Conservation (phyloP, 73 alveolate genomes). For the Tetrahymena borealis region DNA sequence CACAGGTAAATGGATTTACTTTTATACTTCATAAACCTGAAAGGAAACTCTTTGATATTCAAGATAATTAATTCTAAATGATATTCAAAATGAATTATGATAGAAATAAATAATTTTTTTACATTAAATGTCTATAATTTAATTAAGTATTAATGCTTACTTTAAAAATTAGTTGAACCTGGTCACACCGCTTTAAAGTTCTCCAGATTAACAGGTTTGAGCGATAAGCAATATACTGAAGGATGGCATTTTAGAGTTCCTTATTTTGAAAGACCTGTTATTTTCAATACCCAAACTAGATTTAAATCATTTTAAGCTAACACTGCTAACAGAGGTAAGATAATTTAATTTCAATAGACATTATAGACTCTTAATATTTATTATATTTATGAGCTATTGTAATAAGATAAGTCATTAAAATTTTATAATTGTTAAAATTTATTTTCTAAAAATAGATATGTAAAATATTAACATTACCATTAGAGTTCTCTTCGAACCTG, state of each 20-base stretch:
- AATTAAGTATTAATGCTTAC: background rate
- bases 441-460: conserved; percentile 68
- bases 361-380: conserved; percentile 28
- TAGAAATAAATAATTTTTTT: background rate
- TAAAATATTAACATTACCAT: conserved; percentile 81
- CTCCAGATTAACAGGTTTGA: conserved; percentile 59
- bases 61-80: too few relatives aligned
- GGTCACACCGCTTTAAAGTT: conserved; percentile 76
- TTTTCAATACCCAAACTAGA: conserved; percentile 82
- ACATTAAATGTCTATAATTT: background rate
- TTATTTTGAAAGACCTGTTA: conserved; percentile 91
- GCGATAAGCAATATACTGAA: conserved; percentile 48
- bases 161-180: conserved; percentile 52
- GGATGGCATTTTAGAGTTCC: conserved; percentile 93
- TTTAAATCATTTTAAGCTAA: conserved; percentile 65
- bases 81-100: too few relatives aligned
- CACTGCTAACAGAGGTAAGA: conserved; percentile 75
- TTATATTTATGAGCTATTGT: conserved; percentile 34
- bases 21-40: too few relatives aligned
- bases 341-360: background rate
- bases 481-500: conserved; percentile 93
- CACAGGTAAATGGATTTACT: background rate
- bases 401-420: conserved; percentile 25
- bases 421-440: background rate
- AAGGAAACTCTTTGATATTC: too few relatives aligned